These are phyloP conservation scores for Royoungia palumana DNA, from an alignment of 768 basidiomycete genomes.

Conservation along the genomic window DNA sequence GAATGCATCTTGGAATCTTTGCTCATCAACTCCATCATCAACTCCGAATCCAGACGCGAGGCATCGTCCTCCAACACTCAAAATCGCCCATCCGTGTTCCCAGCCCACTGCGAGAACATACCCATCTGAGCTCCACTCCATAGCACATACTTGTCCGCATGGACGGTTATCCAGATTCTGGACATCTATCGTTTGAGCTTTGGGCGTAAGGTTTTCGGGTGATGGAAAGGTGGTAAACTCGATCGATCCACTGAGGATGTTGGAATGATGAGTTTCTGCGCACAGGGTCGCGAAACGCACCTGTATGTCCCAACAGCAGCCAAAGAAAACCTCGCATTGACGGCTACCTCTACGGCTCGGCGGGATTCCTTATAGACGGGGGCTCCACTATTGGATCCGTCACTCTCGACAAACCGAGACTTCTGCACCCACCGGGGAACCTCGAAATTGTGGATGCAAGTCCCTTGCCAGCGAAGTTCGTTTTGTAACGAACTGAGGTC, in stretches of 20 bases:
- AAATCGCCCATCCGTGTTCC: slow-evolving; percentile 85
- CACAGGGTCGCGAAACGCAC: slow-evolving; percentile 33
- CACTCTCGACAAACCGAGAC: slow-evolving; percentile 54
- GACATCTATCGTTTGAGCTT: slow-evolving; percentile 59
- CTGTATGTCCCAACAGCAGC: slow-evolving; percentile 75
- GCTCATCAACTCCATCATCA: slow-evolving; percentile 57
- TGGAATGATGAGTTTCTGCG: not conserved
- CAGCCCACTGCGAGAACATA: slow-evolving; percentile 93
- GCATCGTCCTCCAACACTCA: slow-evolving; percentile 86
- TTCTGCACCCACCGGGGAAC: slow-evolving; percentile 80
- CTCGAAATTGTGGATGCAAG: slow-evolving; percentile 74
- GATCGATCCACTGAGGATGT: slow-evolving; percentile 52
- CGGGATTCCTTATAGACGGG: slow-evolving; percentile 60
- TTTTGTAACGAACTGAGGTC: slow-evolving; percentile 5
- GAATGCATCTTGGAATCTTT: slow-evolving; percentile 74
- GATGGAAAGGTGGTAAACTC: slow-evolving; percentile 69
- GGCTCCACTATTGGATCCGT: slow-evolving; percentile 31
- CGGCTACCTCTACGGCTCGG: slow-evolving; percentile 58
- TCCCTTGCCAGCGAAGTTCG: slow-evolving; percentile 59
- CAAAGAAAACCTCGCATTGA: slow-evolving; percentile 80
- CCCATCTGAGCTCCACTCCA: slow-evolving; percentile 96
- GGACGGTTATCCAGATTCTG: slow-evolving; percentile 57
- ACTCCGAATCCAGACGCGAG: slow-evolving; percentile 74
- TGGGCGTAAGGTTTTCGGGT: slow-evolving; percentile 52
- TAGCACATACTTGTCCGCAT: slow-evolving; percentile 58